A percentile compares a stretch with the other conserved stretches of the same genome.
Conservation (phyloP, 352 stramenopile genomes). For the Phytophthora foliorum region DNA sequence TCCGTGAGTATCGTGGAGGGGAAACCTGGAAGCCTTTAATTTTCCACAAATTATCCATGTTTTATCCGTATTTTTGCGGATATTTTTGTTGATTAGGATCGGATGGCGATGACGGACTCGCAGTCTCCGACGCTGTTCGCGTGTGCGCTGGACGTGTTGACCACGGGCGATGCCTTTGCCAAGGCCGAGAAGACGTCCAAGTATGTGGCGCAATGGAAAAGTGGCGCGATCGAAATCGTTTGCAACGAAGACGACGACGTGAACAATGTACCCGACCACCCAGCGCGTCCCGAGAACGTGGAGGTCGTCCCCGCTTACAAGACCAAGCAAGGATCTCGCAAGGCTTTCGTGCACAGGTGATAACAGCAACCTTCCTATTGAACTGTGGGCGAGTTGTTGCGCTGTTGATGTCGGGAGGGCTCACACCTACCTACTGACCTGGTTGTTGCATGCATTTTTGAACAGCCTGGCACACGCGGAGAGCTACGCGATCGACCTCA, state of each 20-base stretch:
- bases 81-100: no score
- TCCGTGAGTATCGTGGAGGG: no score
- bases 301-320: conserved; percentile 52
- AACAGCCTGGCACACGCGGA: conserved; percentile 60
- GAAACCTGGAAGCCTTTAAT: no score
- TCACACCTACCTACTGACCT: background rate
- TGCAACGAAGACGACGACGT: conserved; percentile 47
- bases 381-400: no score
- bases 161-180: conserved; percentile 39
- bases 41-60: no score
- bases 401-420: background rate
- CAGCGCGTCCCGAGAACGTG: conserved; percentile 55
- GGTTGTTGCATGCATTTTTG: conserved; percentile 1
- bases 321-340: conserved; percentile 59
- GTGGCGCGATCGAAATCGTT: conserved; percentile 33
- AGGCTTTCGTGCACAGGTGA: conserved; percentile 59
- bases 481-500: conserved; percentile 72
- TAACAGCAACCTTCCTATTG: background rate
- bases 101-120: conserved; percentile 14
- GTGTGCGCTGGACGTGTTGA: conserved; percentile 54
- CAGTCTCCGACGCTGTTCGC: conserved; percentile 46
- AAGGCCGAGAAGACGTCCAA: conserved; percentile 54
- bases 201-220: conserved; percentile 50
- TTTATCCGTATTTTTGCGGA: no score
- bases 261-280: conserved; percentile 51